Evolutionary conservation across 2,329 filamentous ascomycete genomes (phyloP).

Genomic region (Fusarium lyarnte): DNA sequence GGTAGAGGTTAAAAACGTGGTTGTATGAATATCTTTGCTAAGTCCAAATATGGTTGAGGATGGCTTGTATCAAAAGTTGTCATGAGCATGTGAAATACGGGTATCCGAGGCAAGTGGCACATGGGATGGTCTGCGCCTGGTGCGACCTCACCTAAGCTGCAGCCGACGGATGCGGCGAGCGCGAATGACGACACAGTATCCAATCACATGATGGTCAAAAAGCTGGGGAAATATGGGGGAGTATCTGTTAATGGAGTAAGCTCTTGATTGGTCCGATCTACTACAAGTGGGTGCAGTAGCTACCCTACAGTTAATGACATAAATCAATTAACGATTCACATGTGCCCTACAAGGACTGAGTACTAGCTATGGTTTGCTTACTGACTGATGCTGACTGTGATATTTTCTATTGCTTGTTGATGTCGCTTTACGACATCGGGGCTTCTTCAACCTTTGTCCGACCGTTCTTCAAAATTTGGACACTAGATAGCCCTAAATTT

Average conservation of each 20-base stretch:
- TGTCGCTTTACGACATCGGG: fast-evolving
- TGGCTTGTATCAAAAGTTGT: conserved; percentile 14
- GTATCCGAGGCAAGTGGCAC: conserved; percentile 44
- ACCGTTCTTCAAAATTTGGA: no score
- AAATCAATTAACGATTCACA: neutral
- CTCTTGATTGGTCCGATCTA: conserved; percentile 11
- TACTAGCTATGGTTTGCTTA: neutral
- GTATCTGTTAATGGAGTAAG: neutral
- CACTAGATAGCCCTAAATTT: no score
- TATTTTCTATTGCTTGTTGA: fast-evolving
- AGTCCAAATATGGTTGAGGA: conserved; percentile 15
- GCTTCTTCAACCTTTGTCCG: no score
- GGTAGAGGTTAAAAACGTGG: neutral
- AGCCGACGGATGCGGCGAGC: conserved; percentile 39
- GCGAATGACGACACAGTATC: conserved; percentile 42
- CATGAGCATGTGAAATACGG: conserved; percentile 44
- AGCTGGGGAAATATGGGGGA: conserved; percentile 43
- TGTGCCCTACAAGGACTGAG: neutral
- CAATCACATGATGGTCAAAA: conserved; percentile 42
- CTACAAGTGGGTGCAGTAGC: neutral
- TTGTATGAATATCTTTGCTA: conserved; percentile 5
- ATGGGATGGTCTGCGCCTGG: conserved; percentile 31
- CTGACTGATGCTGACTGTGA: neutral
- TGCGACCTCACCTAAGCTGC: conserved; percentile 30
- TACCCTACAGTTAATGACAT: neutral